A percentile compares a stretch with the other conserved stretches of the same genome.
Evolutionary conservation across 495 filamentous ascomycete species (phyloP).

Genomic region (Tuber calosporum): DNA sequence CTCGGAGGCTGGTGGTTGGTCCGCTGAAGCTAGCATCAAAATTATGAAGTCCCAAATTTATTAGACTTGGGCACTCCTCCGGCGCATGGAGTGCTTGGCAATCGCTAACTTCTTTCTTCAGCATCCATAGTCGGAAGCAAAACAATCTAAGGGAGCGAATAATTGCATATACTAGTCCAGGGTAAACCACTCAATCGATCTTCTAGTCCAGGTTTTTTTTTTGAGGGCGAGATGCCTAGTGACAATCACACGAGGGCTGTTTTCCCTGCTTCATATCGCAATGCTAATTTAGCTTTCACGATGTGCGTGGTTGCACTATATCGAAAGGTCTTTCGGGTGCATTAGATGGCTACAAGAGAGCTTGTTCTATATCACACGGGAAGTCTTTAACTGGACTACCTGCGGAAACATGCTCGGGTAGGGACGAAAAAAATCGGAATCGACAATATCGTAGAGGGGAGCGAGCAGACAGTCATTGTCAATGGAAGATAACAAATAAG

Average conservation of each 20-base stretch:
- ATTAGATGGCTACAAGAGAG: neutral
- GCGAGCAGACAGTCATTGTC: too few relatives aligned
- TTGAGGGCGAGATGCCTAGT: neutral
- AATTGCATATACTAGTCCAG: neutral
- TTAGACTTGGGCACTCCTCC: neutral
- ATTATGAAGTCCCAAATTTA: neutral
- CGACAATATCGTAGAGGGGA: too few relatives aligned
- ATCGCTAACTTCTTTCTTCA: neutral
- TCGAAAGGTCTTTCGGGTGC: neutral
- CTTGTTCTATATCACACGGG: neutral
- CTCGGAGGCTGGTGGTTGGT: neutral
- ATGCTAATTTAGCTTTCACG: neutral
- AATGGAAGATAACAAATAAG: too few relatives aligned
- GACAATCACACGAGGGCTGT: neutral
- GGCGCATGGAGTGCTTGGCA: too few relatives aligned
- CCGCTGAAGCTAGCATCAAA: neutral
- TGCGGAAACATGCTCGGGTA: neutral
- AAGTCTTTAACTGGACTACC: neutral
- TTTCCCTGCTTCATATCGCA: neutral
- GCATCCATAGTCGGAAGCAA: neutral
- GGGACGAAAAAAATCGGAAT: too few relatives aligned
- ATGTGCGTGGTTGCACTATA: neutral
- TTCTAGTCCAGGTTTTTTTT: neutral
- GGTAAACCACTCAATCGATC: neutral
- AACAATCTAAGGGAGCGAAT: neutral